A percentile compares a stretch with the other conserved stretches of the same genome.
Conservation (phyloP, 2,329 filamentous ascomycete species). For the Podosphaera aphanis region DNA sequence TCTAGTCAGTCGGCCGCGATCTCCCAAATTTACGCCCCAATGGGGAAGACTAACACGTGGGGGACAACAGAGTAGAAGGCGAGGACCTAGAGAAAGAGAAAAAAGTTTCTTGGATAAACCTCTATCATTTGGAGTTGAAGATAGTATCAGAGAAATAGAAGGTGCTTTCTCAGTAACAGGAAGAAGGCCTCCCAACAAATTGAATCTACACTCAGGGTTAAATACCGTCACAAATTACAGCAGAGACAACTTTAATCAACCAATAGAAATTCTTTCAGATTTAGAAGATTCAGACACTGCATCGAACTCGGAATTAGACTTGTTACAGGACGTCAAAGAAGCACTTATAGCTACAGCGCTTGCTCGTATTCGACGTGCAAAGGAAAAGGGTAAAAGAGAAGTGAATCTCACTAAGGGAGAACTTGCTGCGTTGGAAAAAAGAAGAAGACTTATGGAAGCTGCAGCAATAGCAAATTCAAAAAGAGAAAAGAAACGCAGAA, state of each 20-base stretch:
- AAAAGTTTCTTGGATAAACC: conserved; percentile 9
- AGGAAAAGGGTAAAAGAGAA: conserved; percentile 51
- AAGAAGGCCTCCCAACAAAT: conserved; percentile 33
- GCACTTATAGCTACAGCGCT: conserved; percentile 54
- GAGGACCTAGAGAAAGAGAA: conserved; percentile 27
- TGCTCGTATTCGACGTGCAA: conserved; percentile 56
- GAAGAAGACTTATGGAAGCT: conserved; percentile 29
- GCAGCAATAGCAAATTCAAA: conserved; percentile 8
- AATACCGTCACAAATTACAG: conserved; percentile 24
- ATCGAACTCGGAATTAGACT: conserved; percentile 23
- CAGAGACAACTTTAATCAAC: conserved; percentile 10
- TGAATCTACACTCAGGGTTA: conserved; percentile 35
- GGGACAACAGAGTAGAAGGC: conserved; percentile 46
- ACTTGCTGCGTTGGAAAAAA: conserved; percentile 53
- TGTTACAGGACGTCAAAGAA: conserved; percentile 45
- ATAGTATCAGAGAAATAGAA: conserved; percentile 29
- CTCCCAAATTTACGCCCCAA: conserved; percentile 81
- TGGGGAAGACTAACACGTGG: conserved; percentile 99
- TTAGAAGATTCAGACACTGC: conserved; percentile 28
- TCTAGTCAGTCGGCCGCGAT: conserved; percentile 99
- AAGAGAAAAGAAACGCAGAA: conserved; percentile 9
- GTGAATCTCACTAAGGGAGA: conserved; percentile 64
- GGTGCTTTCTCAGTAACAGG: conserved; percentile 26
- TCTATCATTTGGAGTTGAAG: conserved; percentile 30
- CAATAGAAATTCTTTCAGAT: conserved; percentile 10